Percentiles rank a stretch among this genome's conserved stretches.
These are phyloP conservation scores for Ormosia emarginata DNA, from an alignment of 306 rosid species.

Conservation along the genomic window DNA sequence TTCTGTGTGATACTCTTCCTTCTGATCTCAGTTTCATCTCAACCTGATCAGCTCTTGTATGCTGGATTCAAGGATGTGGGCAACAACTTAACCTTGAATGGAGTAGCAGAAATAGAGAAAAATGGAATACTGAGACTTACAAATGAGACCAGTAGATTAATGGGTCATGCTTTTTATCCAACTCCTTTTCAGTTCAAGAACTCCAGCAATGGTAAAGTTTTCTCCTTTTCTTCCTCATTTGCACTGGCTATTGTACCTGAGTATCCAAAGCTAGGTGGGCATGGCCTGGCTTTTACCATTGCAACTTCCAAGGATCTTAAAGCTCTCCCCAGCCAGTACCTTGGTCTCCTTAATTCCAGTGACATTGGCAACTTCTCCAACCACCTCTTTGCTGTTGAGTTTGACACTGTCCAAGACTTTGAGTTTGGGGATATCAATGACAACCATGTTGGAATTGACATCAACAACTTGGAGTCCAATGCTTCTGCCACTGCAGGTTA, in stretches of 20 bases:
- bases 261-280: constrained; percentile 73
- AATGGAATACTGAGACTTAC: constrained; percentile 58
- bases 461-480: constrained; percentile 54
- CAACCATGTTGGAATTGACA: constrained; percentile 71
- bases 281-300: constrained; percentile 73
- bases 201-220: constrained; percentile 41
- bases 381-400: constrained; percentile 75
- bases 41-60: constrained; percentile 34
- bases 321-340: constrained; percentile 67
- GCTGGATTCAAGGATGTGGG: constrained; percentile 49
- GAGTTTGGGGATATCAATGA: constrained; percentile 63
- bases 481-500: constrained; percentile 48
- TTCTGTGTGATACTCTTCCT: constrained; percentile 24
- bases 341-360: constrained; percentile 59
- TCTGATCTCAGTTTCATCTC: constrained; percentile 35
- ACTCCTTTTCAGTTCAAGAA: constrained; percentile 52
- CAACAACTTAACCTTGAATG: constrained; percentile 43
- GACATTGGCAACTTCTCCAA: constrained; percentile 50
- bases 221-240: constrained; percentile 67
- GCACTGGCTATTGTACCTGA: constrained; percentile 60
- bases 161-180: constrained; percentile 54
- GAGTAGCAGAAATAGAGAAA: constrained; percentile 42
- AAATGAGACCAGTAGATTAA: constrained; percentile 46
- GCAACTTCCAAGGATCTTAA: constrained; percentile 43
- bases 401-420: constrained; percentile 73